Evolutionary conservation across 202 grass and related monocot genomes (phyloP).

Genomic region (Hordeum pubiflorum): DNA sequence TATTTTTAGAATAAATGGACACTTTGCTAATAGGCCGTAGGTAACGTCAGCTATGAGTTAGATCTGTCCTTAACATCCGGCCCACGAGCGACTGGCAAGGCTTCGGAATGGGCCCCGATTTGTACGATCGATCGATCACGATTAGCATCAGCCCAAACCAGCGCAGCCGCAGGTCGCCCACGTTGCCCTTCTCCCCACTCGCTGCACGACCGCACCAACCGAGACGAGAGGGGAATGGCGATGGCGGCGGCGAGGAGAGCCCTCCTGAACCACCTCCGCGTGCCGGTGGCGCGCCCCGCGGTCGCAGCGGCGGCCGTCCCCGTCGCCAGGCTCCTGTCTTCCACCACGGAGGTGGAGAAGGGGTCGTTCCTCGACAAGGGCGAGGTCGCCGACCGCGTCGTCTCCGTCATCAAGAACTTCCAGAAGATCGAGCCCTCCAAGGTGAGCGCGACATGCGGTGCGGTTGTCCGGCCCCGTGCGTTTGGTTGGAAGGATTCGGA

Average conservation of each 20-base stretch:
- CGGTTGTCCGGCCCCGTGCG: neutral
- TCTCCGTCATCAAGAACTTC: conserved; percentile 74
- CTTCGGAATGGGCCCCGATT: neutral
- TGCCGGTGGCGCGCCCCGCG: conserved; percentile 23
- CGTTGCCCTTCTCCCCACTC: conserved; percentile 18
- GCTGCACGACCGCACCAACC: neutral
- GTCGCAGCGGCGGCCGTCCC: neutral
- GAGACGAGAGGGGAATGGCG: conserved; percentile 25
- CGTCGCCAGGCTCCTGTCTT: conserved; percentile 24
- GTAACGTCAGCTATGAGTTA: neutral
- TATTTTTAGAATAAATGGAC: no score
- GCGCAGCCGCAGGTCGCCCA: neutral
- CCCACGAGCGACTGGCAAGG: neutral
- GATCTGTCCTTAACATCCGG: neutral
- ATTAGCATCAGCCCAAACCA: neutral
- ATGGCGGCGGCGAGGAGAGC: conserved; percentile 60
- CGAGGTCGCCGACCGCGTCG: conserved; percentile 68
- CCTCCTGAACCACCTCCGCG: conserved; percentile 48
- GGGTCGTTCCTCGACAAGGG: conserved; percentile 79
- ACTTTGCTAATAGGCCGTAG: neutral
- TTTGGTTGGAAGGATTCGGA: neutral
- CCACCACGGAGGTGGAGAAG: conserved; percentile 51
- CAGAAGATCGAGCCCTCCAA: conserved; percentile 71
- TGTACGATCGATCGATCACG: neutral
- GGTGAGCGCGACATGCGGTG: neutral